Percentiles rank a stretch among this genome's conserved stretches.
Evolutionary conservation across 345 rosid species (phyloP).

Genomic region (Hirschfeldia incana): DNA sequence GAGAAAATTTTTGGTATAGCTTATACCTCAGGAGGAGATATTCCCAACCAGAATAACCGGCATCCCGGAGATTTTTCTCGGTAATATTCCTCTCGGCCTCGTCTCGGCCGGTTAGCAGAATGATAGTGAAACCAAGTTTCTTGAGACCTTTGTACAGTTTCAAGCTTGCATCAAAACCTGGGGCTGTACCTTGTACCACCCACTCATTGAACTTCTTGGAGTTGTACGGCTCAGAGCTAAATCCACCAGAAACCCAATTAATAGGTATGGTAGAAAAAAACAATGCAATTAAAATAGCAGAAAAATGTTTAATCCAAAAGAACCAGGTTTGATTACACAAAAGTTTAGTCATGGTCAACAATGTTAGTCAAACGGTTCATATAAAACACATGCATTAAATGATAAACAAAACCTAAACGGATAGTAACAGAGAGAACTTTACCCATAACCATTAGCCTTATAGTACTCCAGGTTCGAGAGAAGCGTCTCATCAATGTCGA

Average conservation of each 20-base stretch:
- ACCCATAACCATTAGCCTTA: constrained; percentile 33
- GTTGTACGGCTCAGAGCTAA: neutral
- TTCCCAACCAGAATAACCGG: neutral
- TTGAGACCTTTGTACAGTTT: neutral
- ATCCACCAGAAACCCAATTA: neutral
- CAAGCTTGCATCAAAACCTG: neutral
- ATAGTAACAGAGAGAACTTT: neutral
- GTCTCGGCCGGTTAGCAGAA: neutral
- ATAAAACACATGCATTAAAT: neutral
- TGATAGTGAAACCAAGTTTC: neutral
- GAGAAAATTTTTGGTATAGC: neutral
- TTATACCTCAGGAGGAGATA: neutral
- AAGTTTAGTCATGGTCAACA: neutral
- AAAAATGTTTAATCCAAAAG: no score
- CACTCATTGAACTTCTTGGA: neutral
- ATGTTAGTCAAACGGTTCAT: constrained; percentile 11
- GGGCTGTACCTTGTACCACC: neutral
- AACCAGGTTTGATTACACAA: neutral
- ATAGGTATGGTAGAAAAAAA: neutral
- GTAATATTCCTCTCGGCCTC: neutral
- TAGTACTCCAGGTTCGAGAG: constrained; percentile 72
- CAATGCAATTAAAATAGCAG: neutral
- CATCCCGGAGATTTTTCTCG: neutral
- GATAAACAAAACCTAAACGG: neutral
- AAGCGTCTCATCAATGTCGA: constrained; percentile 63